phyloP scores from a whole-genome alignment of 2,329 filamentous ascomycete genomes.

The Macrophomina pseudophaseolina region DNA sequence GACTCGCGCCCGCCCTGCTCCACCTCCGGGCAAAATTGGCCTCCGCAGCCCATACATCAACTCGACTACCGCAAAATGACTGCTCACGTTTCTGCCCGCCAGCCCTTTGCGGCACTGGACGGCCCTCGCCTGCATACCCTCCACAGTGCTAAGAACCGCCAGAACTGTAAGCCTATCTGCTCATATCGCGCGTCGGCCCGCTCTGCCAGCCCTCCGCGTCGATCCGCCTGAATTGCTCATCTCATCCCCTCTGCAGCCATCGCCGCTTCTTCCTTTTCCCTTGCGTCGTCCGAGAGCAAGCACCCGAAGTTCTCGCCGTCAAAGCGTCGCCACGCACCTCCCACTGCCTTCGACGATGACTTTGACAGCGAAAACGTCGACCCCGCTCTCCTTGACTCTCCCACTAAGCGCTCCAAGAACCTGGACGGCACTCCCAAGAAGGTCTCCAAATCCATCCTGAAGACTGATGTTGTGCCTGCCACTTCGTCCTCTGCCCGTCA shows the following conservation, averaged over 20 bases:
- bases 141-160: slow-evolving; percentile 77
- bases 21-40: slow-evolving; percentile 18
- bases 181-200: slow-evolving; percentile 1
- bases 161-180: slow-evolving; percentile 58
- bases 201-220: slow-evolving; percentile 4
- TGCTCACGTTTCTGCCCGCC: slow-evolving; percentile 56
- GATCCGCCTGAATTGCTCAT: slow-evolving; percentile 17
- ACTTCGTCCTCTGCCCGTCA: slow-evolving; percentile 32
- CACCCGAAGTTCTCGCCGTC: slow-evolving; percentile 38
- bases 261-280: slow-evolving; percentile 34
- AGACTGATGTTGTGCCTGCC: slow-evolving; percentile 33
- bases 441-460: slow-evolving; percentile 47
- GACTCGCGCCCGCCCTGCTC: slow-evolving; percentile 15
- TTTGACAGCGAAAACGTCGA: slow-evolving; percentile 65
- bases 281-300: slow-evolving; percentile 38
- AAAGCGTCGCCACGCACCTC: slow-evolving; percentile 52
- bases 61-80: slow-evolving; percentile 18
- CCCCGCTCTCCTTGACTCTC: slow-evolving; percentile 56
- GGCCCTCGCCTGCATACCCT: slow-evolving; percentile 71
- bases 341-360: slow-evolving; percentile 51
- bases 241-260: slow-evolving; percentile 35
- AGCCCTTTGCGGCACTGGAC: slow-evolving; percentile 77
- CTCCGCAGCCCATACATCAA: neutral
- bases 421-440: slow-evolving; percentile 44
- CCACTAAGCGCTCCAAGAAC: slow-evolving; percentile 60